Evolutionary conservation across 331 rosid species (phyloP), one percentile per base, ranked within the genome.

Genomic region (Malus hybrid): DNA sequence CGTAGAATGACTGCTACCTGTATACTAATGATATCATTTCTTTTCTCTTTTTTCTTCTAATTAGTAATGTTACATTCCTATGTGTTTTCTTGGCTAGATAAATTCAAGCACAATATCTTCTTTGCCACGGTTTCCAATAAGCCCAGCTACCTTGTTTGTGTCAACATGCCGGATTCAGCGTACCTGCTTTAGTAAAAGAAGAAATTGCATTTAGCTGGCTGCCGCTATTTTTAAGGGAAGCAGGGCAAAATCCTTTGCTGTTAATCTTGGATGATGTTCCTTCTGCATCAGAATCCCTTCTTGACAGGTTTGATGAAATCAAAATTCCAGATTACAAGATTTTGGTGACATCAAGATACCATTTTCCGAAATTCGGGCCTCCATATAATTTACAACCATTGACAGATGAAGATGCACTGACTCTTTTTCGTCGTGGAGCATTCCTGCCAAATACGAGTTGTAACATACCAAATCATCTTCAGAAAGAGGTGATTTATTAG

Each of bases 211-310:
- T 24, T 24, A 24, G 24, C 24, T 24, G 24, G 24, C 24, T 24
- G 24, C 24, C 24, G 24, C 24, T 24, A 24, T 24, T 24, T 24
- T 24, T 24, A 24, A 24, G 24, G 24, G 24, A 24, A 24, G 50
- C 15, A 0, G 15, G 15, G 52, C 27, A 28, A n/a, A 67, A 42
- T 6, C 87, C 85, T 67, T 61, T 80, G 10, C 19, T 92, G 79
- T 48, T 92, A 80, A 89, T 89, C 2, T 34, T 90, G 56, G 97
- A 92, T 60, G 97, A 88, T 81, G 96, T 88, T 81, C 82, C 85
- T 86, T 12, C 60, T 0, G 83, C 69, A 63, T 77, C 96, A 10
- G 83, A 76, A 72, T 60, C 42, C 57, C 76, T 85, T 59, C 71
- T 92, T 75, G 80, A 83, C 0, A 59, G 76, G 10, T 80, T 92